A percentile compares a stretch with the other conserved stretches of the same genome.
These are phyloP conservation scores for Penicillium riverlandense DNA, from an alignment of 495 filamentous ascomycete species.

Conservation along the genomic window DNA sequence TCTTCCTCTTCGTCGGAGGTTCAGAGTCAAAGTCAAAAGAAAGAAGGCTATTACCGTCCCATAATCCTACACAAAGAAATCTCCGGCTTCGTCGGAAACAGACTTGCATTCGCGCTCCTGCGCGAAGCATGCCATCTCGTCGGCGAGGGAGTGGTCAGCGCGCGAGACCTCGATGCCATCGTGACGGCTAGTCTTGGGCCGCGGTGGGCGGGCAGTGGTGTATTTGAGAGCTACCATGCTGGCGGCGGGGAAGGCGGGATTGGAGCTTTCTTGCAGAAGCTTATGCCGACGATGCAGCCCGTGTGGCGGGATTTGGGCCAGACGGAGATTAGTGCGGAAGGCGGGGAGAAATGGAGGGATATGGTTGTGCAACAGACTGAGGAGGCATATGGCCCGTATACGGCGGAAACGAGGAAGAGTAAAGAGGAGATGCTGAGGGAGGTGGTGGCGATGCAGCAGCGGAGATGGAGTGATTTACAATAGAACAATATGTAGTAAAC, in stretches of 20 bases:
- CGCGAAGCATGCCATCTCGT: conserved; percentile 42
- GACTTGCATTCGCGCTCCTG: conserved; percentile 41
- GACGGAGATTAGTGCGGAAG: conserved; percentile 30
- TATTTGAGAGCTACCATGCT: conserved; percentile 55
- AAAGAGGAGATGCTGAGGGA: conserved; percentile 25
- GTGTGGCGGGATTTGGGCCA: conserved; percentile 45
- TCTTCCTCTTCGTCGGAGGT: not conserved
- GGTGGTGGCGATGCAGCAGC: conserved; percentile 19
- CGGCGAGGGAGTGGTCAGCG: conserved; percentile 36
- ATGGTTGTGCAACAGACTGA: conserved; percentile 29
- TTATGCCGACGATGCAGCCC: conserved; percentile 47
- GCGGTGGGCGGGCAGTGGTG: conserved; percentile 49
- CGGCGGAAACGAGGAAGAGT: conserved; percentile 9
- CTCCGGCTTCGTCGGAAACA: conserved; percentile 44
- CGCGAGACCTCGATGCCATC: conserved; percentile 39
- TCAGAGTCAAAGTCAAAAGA: not conserved
- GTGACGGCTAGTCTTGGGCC: conserved; percentile 45
- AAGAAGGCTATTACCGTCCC: conserved; percentile 24
- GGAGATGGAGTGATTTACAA: conserved; percentile 9
- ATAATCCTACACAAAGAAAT: conserved; percentile 49
- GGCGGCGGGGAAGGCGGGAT: conserved; percentile 50
- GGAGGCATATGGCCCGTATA: conserved; percentile 26
- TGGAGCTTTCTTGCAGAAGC: conserved; percentile 48
- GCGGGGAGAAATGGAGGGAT: conserved; percentile 30
- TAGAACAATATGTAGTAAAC: not conserved